A percentile compares a stretch with the other conserved stretches of the same genome.
These are phyloP conservation scores for Bothriochloa decipiens DNA, from an alignment of 176 grass and related monocot genomes.

Conservation along the genomic window DNA sequence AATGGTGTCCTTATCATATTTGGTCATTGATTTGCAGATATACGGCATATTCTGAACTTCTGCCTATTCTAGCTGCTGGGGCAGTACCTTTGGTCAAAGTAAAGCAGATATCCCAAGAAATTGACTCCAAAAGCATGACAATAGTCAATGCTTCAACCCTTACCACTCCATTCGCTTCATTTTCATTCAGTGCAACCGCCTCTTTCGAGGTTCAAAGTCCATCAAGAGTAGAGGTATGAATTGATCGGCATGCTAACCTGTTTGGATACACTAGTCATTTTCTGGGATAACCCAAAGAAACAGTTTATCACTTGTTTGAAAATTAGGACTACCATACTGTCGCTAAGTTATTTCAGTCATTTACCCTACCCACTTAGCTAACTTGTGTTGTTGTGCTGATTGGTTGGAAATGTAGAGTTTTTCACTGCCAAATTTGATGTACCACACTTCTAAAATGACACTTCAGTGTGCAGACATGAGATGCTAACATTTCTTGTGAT, in stretches of 20 bases:
- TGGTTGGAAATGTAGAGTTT: background rate
- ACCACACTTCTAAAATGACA: background rate
- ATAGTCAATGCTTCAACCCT: conserved; percentile 83
- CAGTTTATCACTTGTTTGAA: background rate
- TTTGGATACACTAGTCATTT: background rate
- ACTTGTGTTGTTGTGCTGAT: background rate
- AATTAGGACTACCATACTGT: background rate
- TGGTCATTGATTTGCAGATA: conserved; percentile 64
- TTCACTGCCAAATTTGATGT: background rate
- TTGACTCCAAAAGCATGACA: conserved; percentile 58
- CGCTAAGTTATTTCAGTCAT: background rate
- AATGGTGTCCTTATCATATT: background rate
- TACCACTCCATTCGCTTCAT: conserved; percentile 68
- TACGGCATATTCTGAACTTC: conserved; percentile 86
- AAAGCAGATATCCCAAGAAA: conserved; percentile 86
- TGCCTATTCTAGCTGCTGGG: conserved; percentile 81
- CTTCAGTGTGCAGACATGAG: background rate
- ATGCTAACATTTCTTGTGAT: background rate
- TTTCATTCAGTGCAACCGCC: conserved; percentile 89
- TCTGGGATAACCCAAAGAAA: background rate
- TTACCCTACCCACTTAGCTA: background rate
- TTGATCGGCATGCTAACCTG: background rate
- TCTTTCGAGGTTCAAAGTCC: conserved; percentile 82
- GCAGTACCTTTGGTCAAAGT: conserved; percentile 78
- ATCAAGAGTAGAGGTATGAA: conserved; percentile 83